Base-by-base conservation (phyloP, 106 monocot genomes). In the Cymbidium sinense region DNA sequence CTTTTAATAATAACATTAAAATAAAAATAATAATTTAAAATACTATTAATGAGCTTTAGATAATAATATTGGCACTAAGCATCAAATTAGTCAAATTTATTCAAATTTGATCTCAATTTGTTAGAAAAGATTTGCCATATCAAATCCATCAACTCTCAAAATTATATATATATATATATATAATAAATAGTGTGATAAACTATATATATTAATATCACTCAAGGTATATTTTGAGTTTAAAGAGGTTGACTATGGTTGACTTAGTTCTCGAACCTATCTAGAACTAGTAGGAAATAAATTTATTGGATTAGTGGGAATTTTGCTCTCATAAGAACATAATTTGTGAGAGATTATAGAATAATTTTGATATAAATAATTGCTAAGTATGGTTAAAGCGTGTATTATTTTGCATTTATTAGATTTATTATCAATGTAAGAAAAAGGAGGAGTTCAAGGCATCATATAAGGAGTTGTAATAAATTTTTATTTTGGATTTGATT, bases 401-500 rank as follows among this genome's bases (percentile, higher is more conserved):
- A 13, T 67, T 33, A 12, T 33, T n/a, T 1, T 33, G 33, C 67
- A 67, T 67, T 31, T 34, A 67, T 30, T 67, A 33, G 28, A 62
- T 62, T 21, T 62, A 62, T 21, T 62, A 62, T 62, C 7, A 23
- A 27, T 62, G 27, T 23, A 27, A 27, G 27, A 62, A 25, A 25
- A 23, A 12, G 61, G 61, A 62, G 61, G 61, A 62, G 67, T 67
- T 31, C 11, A 31, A 33, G 67, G 67, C 67, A 67, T 67, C 31
- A 67, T 31, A 67, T 28, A 67, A 30, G 31, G 67, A 33, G 21
- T 67, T 67, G 67, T 8, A 23, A 58, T 67, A 28, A 67, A 67
- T 30, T 28, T n/a, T n/a, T n/a, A n/a, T n/a, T 67, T 67, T 28
- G 33, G 67, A 67, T 67, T 33, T 67, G 13, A 67, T 67, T 67